Base-by-base conservation (phyloP, 2,329 filamentous ascomycete species). In the Pestalotiopsis sp. region DNA sequence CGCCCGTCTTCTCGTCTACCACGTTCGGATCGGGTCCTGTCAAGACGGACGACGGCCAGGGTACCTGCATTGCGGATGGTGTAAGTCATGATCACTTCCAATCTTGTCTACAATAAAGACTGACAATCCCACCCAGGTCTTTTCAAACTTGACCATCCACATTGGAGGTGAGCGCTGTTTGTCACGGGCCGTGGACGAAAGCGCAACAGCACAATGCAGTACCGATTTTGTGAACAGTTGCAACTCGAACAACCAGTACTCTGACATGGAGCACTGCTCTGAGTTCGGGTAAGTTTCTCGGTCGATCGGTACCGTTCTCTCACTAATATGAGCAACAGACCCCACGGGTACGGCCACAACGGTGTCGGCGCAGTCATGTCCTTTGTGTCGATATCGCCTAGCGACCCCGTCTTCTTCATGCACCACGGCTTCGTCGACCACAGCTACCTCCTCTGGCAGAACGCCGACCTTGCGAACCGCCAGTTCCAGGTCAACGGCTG, bases 261-360 rank as follows among this genome's bases (percentile, higher is more conserved):
- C 74, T 17, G 75, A 77, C 25, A 78, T 80, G 73, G 74, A 76
- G 61, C 63, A 70, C 17, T 80, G 78, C 71, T 74, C 74, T 36
- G 78, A 80, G 66, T 72, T 76, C 11, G 78, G 78, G 78, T 80
- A 74, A 68, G 77, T 73, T 31, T 45, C 52, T 60, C n/a, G n/a
- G n/a, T n/a, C n/a, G n/a, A n/a, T n/a, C n/a, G n/a, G n/a, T n/a
- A n/a, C n/a, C n/a, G n/a, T n/a, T n/a, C n/a, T n/a, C n/a, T n/a
- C 75, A 69, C 75, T 72, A 49, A n/a, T 36, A 6, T n/a, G 4
- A 49, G 60, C 20, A 57, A 3, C 25, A 80, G 77, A 7, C 78
- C 78, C 0, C 78, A 80, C 72, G 78, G 74, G 0, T 80, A 80
- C 68, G 77, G 77, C 58, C 79, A 80, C 70, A 78, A 80, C 70